These are phyloP conservation scores for Cryptococcus sp. DNA, from an alignment of 1,284 basidiomycete species.

Conservation along the genomic window DNA sequence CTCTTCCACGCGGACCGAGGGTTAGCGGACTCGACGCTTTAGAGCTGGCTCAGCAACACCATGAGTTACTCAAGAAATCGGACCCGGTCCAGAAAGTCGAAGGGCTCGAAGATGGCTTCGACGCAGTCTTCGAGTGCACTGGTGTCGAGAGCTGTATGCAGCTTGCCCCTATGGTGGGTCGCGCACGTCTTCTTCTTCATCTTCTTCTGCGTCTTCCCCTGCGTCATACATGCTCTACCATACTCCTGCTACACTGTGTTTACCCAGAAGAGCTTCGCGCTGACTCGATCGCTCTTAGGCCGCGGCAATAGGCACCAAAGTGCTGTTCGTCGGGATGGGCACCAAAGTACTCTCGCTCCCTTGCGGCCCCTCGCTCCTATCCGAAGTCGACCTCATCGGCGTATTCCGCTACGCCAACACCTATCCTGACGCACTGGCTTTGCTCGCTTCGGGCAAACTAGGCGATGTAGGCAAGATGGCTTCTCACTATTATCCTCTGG, in stretches of 20 bases:
- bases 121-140: conserved; percentile 91
- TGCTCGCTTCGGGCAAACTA: conserved; percentile 67
- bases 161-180: conserved; percentile 75
- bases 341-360: conserved; percentile 78
- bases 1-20: conserved; percentile 60
- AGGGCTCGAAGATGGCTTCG: conserved; percentile 73
- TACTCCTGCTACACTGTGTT: background rate
- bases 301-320: conserved; percentile 78
- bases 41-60: conserved; percentile 65
- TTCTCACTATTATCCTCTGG: conserved; percentile 73
- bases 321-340: conserved; percentile 95
- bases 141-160: conserved; percentile 89
- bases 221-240: background rate
- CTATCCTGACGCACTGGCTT: conserved; percentile 75
- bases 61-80: conserved; percentile 47
- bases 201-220: background rate
- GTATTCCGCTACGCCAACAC: conserved; percentile 78
- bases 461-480: conserved; percentile 71
- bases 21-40: conserved; percentile 64
- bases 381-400: conserved; percentile 91
- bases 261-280: background rate
- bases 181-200: conserved; percentile 1
- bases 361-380: conserved; percentile 74
- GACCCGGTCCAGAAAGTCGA: conserved; percentile 35
- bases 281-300: conserved; percentile 56